phyloP scores from a whole-genome alignment of 768 basidiomycete species.

The Lactifluus piperatus region DNA sequence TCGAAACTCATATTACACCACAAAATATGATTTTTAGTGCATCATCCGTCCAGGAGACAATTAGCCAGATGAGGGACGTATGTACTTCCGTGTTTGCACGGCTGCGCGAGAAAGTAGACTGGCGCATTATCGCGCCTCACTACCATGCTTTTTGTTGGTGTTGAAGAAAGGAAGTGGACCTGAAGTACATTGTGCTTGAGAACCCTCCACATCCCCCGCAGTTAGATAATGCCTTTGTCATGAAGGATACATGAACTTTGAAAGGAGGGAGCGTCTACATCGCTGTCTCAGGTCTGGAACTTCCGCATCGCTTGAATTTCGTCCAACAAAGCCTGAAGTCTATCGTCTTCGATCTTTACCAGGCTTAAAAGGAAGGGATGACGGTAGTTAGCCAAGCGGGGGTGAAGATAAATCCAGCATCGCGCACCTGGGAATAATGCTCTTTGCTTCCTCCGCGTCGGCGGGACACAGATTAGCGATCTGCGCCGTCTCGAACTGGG shows the following conservation, averaged over 20 bases:
- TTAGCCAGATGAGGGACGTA: not conserved
- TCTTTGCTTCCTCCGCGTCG: constrained; percentile 85
- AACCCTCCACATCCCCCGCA: not conserved
- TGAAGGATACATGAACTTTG: not conserved
- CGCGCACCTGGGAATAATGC: constrained; percentile 74
- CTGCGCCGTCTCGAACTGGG: constrained; percentile 88
- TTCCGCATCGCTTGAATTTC: constrained; percentile 89
- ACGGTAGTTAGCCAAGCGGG: not conserved
- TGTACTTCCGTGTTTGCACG: not conserved
- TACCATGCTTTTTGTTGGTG: not conserved
- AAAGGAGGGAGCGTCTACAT: not conserved
- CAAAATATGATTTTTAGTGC: constrained; percentile 4
- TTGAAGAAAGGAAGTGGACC: not conserved
- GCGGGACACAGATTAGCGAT: constrained; percentile 88
- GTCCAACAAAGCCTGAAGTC: constrained; percentile 70
- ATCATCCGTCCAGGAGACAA: not conserved
- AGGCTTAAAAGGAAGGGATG: constrained; percentile 38
- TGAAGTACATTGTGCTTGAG: not conserved
- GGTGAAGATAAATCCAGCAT: not conserved
- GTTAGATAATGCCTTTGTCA: not conserved
- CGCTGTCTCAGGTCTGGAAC: constrained; percentile 55
- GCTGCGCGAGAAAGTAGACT: not conserved
- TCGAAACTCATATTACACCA: not conserved
- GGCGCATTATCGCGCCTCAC: not conserved
- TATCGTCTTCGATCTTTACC: constrained; percentile 82